These are phyloP conservation scores for Phoenix dactylifera DNA, from an alignment of 176 grass and related monocot genomes.

Conservation along the genomic window DNA sequence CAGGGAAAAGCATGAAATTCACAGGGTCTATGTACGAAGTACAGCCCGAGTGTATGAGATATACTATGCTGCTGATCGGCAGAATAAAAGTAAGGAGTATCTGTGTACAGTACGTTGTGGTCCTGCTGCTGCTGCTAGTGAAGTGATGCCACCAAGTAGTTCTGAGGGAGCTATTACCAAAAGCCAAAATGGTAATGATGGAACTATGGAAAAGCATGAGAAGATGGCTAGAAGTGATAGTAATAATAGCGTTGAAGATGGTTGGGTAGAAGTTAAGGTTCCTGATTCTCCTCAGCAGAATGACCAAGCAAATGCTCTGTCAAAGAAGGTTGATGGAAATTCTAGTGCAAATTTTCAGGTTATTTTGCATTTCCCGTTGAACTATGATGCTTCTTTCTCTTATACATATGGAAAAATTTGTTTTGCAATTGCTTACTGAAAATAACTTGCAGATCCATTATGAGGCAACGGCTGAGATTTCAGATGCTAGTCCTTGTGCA, in stretches of 20 bases:
- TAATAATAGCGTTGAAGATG: slow-evolving; percentile 57
- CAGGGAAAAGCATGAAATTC: slow-evolving; percentile 56
- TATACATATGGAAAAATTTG: not conserved
- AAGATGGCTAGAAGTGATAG: slow-evolving; percentile 31
- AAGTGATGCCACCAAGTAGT: slow-evolving; percentile 22
- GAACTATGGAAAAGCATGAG: slow-evolving; percentile 34
- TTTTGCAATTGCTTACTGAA: slow-evolving; percentile 20
- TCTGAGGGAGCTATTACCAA: slow-evolving; percentile 34
- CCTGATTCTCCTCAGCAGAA: slow-evolving; percentile 33
- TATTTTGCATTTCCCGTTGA: too few species aligned
- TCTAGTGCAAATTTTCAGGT: slow-evolving; percentile 33
- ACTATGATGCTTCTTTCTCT: too few species aligned
- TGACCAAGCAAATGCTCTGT: slow-evolving; percentile 11
- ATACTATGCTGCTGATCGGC: slow-evolving; percentile 49
- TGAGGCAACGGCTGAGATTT: slow-evolving; percentile 97
- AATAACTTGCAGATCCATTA: slow-evolving; percentile 51
- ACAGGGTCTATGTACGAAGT: slow-evolving; percentile 64
- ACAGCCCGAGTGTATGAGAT: slow-evolving; percentile 82
- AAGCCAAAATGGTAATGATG: slow-evolving; percentile 9
- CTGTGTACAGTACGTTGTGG: slow-evolving; percentile 78
- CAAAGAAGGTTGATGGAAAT: slow-evolving; percentile 23
- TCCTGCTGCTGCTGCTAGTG: slow-evolving; percentile 26
- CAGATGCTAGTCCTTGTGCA: slow-evolving; percentile 55
- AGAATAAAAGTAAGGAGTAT: slow-evolving; percentile 53
- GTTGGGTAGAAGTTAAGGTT: slow-evolving; percentile 73